These are phyloP conservation scores for Discostella stelligera DNA, from an alignment of 352 stramenopile species.

Conservation along the genomic window DNA sequence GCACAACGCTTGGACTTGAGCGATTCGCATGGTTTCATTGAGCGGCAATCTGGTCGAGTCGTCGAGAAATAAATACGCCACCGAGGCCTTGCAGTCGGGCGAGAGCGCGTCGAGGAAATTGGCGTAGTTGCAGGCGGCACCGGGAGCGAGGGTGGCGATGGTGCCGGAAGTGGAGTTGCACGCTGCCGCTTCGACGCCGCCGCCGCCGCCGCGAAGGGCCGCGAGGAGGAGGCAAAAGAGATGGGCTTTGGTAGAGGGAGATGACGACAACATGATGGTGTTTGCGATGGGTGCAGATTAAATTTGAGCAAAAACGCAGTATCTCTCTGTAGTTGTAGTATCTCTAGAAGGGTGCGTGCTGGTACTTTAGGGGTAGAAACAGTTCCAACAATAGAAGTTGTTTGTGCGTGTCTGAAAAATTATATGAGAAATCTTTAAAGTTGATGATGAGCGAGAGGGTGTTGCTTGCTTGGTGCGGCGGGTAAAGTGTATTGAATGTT, in stretches of 20 bases:
- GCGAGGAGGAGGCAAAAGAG: not conserved
- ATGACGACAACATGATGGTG: conserved; percentile 10
- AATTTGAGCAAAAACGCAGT: no score
- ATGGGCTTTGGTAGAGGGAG: not conserved
- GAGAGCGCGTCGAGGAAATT: conserved; percentile 8
- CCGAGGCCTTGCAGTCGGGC: not conserved
- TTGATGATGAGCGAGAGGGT: no score
- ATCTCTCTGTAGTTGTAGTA: no score
- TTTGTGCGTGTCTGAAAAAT: no score
- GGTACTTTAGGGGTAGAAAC: no score
- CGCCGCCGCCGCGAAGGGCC: no score
- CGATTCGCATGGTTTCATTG: not conserved
- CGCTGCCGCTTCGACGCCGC: not conserved
- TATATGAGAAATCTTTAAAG: no score
- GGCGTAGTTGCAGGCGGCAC: conserved; percentile 10
- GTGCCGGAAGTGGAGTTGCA: not conserved
- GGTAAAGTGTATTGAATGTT: no score
- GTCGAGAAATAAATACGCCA: conserved; percentile 13
- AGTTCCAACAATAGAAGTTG: no score
- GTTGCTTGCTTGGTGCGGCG: no score
- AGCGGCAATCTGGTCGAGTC: not conserved
- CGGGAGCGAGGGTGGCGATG: conserved; percentile 11
- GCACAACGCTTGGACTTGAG: conserved; percentile 6
- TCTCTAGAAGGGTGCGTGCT: no score
- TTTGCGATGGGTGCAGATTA: no score